These are phyloP conservation scores for Rhynchosporium graminicola DNA, from an alignment of 2,329 filamentous ascomycete genomes.

Conservation along the genomic window DNA sequence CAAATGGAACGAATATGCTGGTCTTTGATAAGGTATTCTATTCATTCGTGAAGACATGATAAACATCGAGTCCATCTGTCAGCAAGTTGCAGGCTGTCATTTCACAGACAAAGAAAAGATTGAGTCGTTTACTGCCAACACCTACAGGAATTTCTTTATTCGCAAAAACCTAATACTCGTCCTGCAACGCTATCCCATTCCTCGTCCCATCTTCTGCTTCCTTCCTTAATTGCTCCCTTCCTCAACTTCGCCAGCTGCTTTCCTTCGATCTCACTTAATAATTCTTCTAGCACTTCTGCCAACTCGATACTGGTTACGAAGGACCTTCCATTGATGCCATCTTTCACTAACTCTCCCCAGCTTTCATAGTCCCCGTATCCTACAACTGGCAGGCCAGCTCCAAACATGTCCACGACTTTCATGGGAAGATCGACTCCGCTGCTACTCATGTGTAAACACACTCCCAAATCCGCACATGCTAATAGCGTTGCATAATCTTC, in stretches of 20 bases:
- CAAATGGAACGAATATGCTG: no score
- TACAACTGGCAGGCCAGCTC: constrained; percentile 84
- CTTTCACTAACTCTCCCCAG: constrained; percentile 86
- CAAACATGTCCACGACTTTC: constrained; percentile 99
- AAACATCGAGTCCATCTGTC: background rate
- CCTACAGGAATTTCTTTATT: constrained; percentile 19
- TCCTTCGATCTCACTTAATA: constrained; percentile 58
- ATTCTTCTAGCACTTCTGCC: constrained; percentile 57
- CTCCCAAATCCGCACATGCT: constrained; percentile 81
- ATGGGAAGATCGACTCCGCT: constrained; percentile 96
- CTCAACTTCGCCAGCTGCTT: constrained; percentile 62
- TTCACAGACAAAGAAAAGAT: background rate
- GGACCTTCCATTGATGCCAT: constrained; percentile 82
- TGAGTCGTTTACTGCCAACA: background rate
- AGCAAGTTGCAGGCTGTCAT: background rate
- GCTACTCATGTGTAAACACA: constrained; percentile 89
- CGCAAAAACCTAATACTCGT: constrained; percentile 59
- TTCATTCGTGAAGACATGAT: no score
- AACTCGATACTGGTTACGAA: constrained; percentile 75
- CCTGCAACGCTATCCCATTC: constrained; percentile 89
- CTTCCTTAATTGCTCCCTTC: constrained; percentile 72
- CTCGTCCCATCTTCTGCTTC: constrained; percentile 79
- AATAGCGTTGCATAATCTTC: constrained; percentile 83
- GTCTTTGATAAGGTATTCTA: no score
- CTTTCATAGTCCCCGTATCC: constrained; percentile 86